Evolutionary conservation across 495 filamentous ascomycete species (phyloP), one percentile per base, ranked within the genome.

Genomic region (Hypomontagnella submonticulosa): DNA sequence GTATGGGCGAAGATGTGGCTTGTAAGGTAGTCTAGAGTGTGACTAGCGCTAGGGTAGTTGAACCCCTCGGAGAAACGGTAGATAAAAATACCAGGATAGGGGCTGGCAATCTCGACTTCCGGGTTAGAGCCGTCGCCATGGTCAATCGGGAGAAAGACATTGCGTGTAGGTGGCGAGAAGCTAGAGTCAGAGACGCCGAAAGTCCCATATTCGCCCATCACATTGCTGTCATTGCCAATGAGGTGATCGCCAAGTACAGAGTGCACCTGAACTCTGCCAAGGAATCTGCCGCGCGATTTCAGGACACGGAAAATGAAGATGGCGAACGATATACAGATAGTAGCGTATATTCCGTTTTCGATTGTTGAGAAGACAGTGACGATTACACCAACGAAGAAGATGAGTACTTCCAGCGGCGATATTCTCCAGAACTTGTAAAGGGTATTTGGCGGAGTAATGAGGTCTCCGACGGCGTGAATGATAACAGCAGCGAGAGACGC

Each of bases 61-160:
- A 96, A 97, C 34, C 93, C 93, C 80, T 99, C 95, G 3, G 92
- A 89, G 79, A 99, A 98, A 38, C 95, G 87, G 79, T 97, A 99
- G 74, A 99, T 97, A 81, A 98, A 98, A 69, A 99, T 87, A 58
- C 95, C 95, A 0, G 95, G 93, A 71, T 93, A 93, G 5, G 95
- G 95, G 62, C 84, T 87, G 57, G 89, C 79, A 7, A 96, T 79
- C 3, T 91, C 84, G 56, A 99, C 81, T 15, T 90, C 83, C 1
- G 96, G 95, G 74, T 99, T 99, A 11, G 91, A 93, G 44, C 95
- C 95, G 73, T 98, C 95, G 15, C 82, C 79, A 72, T 93, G 92
- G 62, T 90, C 89, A 63, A 97, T 83, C 4, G 95, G 95, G n/a
- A 99, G 80, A 83, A 94, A 99, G 40, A 97, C 87, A 42, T 92